These are phyloP conservation scores for Epichloe glyceriae DNA, from an alignment of 2,329 filamentous ascomycete species.

Conservation along the genomic window DNA sequence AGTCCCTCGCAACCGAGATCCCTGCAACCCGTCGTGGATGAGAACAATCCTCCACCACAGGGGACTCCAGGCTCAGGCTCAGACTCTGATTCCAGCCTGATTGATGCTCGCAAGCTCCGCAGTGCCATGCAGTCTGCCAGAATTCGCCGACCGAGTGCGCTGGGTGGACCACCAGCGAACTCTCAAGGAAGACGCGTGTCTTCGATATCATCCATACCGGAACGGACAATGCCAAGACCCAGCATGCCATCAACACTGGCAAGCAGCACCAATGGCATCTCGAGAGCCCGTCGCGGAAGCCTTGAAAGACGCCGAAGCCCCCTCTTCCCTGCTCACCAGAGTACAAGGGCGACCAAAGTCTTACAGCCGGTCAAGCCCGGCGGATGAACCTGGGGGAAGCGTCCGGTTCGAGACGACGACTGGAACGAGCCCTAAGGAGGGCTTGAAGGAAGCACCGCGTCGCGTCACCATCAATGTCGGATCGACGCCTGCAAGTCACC, in stretches of 20 bases:
- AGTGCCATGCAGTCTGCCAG: conserved; percentile 40
- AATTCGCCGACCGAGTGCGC: conserved; percentile 26
- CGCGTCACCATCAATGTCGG: conserved; percentile 26
- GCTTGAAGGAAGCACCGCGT: conserved; percentile 15
- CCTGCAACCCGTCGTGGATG: conserved; percentile 29
- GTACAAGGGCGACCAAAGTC: conserved; percentile 21
- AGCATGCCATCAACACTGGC: conserved; percentile 30
- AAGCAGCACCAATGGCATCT: conserved; percentile 42
- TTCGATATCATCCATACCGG: conserved; percentile 24
- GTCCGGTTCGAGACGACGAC: conserved; percentile 18
- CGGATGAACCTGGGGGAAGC: conserved; percentile 42
- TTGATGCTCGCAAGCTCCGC: conserved; percentile 42
- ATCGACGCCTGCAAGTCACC: conserved; percentile 12
- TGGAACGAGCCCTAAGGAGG: conserved; percentile 14
- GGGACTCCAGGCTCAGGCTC: conserved; percentile 24
- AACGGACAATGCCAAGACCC: conserved; percentile 16
- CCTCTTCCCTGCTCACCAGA: conserved; percentile 41
- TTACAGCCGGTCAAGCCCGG: conserved; percentile 43
- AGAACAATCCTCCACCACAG: conserved; percentile 38
- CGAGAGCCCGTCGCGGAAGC: conserved; percentile 37
- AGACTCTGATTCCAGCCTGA: conserved; percentile 35
- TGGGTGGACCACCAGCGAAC: conserved; percentile 20
- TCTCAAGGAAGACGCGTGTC: conserved; percentile 31
- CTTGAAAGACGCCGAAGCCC: conserved; percentile 38
- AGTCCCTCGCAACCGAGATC: conserved; percentile 11